Percentiles rank a stretch among this genome's conserved stretches.
Conservation (phyloP, 768 basidiomycete species). For the Tremella mesenterica region DNA sequence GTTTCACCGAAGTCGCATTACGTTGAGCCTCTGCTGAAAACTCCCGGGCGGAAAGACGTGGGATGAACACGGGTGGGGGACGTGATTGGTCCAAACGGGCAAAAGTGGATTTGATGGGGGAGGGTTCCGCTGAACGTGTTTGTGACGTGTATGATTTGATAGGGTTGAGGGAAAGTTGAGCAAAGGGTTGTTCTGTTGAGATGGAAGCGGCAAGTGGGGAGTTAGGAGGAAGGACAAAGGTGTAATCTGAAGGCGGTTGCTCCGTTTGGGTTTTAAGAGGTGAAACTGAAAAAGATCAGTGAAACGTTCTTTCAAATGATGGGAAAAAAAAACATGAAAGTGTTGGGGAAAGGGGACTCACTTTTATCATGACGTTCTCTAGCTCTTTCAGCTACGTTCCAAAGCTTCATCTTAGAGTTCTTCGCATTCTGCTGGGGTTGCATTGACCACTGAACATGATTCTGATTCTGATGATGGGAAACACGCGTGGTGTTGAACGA, state of each 20-base stretch:
- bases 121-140: conserved; percentile 34
- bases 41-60: conserved; percentile 27
- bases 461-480: not conserved
- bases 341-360: not conserved
- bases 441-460: not conserved
- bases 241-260: conserved; percentile 21
- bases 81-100: conserved; percentile 25
- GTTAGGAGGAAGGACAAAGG: conserved; percentile 31
- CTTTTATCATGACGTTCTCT: not conserved
- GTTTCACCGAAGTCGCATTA: conserved; percentile 10
- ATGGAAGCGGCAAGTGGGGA: conserved; percentile 29
- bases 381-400: conserved; percentile 10
- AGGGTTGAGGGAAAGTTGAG: not conserved
- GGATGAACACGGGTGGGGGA: conserved; percentile 34
- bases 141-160: conserved; percentile 11
- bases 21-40: conserved; percentile 12
- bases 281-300: conserved; percentile 1
- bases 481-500: conserved; percentile 8
- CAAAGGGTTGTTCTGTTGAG: conserved; percentile 6
- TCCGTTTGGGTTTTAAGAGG: conserved; percentile 11
- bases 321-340: not conserved
- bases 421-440: not conserved
- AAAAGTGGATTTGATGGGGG: conserved; percentile 29
- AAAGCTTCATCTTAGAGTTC: not conserved
- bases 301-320: no score